Base-by-base conservation (phyloP, 2,329 filamentous ascomycete genomes). In the Nakataea oryzae region DNA sequence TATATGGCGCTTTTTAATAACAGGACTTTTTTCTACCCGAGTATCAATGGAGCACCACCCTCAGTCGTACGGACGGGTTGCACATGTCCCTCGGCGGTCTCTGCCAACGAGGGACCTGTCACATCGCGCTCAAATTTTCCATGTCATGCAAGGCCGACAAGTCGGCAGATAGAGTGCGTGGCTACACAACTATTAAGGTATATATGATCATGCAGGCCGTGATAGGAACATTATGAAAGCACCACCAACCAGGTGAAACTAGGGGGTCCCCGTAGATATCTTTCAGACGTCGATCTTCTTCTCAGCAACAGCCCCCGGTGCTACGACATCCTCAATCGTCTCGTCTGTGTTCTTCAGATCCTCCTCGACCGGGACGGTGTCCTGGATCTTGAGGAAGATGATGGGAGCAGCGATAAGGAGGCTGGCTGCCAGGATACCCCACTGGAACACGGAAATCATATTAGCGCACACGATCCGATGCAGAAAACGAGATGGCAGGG, bases 301-400 rank as follows among this genome's bases (percentile, higher is more conserved):
- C 58, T 60, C 58, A 14, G 24, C 58, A 24, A 29, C 21, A 21
- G 58, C 41, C 14, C 32, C 58, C n/a, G 58, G 58, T 13, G 58
- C 58, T 7, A 60, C 58, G n/a, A 60, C 58, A 67, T 96, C 90
- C 29, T 82, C 84, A 21, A 88, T 70, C 0, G 88, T 95, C 81
- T 95, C 90, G 70, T 96, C 92, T 26, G 89, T 91, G 73, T 91
- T 93, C 71, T 86, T 86, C 60, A 96, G 78, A 74, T 97, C 93
- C 61, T 93, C 87, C 74, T 93, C 90, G 5, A 96, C 69, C 1
- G 83, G 73, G n/a, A 91, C 85, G n/a, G 87, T 89, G 68, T 96
- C 91, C 72, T 89, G 83, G 73, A 97, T 88, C 76, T 88, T 89
- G 69, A 86, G 76, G 69, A 89, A 84, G 71, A 97, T 88, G 64